Evolutionary conservation across 106 monocot genomes (phyloP).

Genomic region (Alisma plantagoaquatica): DNA sequence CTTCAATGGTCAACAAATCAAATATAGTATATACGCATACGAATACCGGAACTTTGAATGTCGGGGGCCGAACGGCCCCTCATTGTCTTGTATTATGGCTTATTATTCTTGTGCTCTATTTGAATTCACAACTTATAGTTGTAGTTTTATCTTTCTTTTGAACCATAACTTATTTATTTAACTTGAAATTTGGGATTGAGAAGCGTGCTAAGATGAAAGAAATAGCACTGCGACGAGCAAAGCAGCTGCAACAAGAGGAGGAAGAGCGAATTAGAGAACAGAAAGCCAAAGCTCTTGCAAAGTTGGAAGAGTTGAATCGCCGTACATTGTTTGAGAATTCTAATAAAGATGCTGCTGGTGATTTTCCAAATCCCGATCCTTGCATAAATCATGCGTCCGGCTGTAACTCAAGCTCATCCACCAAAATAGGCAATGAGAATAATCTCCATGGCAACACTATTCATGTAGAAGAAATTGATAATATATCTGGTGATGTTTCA

Average conservation of each 20-base stretch:
- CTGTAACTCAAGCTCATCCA: background rate
- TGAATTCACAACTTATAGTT: too few relatives aligned
- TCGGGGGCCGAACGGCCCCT: too few relatives aligned
- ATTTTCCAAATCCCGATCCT: too few relatives aligned
- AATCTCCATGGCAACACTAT: background rate
- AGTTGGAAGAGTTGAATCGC: constrained; percentile 78
- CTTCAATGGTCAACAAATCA: too few relatives aligned
- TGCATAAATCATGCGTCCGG: too few relatives aligned
- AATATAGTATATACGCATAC: too few relatives aligned
- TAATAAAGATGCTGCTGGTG: constrained; percentile 9
- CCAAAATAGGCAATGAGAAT: background rate
- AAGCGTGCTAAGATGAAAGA: constrained; percentile 73
- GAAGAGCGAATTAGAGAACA: constrained; percentile 75
- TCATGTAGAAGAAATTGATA: background rate
- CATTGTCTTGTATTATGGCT: too few relatives aligned
- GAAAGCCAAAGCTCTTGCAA: constrained; percentile 90
- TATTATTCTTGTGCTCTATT: too few relatives aligned
- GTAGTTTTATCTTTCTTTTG: too few relatives aligned
- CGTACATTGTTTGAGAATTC: constrained; percentile 29
- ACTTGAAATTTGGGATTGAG: constrained; percentile 1
- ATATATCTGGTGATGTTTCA: too few relatives aligned
- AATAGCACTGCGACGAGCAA: constrained; percentile 58
- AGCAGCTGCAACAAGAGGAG: constrained; percentile 67
- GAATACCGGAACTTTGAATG: too few relatives aligned
- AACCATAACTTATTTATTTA: too few relatives aligned